Conservation (phyloP, 1,284 basidiomycete genomes). For the Trichosporon ovoides region DNA sequence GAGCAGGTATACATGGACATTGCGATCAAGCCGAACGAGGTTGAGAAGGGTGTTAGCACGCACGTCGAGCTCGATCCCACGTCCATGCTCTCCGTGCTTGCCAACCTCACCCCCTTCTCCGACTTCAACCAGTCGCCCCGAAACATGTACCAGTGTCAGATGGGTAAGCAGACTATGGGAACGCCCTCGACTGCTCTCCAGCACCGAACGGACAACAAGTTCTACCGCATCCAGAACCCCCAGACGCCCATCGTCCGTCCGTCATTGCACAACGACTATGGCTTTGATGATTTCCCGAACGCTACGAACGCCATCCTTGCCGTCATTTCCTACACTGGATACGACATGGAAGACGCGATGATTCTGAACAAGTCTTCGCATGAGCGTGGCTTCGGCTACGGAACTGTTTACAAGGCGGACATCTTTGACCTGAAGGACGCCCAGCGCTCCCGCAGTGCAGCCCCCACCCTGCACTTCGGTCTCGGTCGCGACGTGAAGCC, state of each 20-base stretch:
- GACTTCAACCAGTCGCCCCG: slow-evolving; percentile 84
- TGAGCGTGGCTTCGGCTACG: slow-evolving; percentile 95
- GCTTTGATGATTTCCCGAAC: slow-evolving; percentile 97
- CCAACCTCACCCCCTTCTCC: slow-evolving; percentile 63
- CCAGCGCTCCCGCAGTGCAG: slow-evolving; percentile 59
- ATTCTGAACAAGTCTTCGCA: slow-evolving; percentile 98
- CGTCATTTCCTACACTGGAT: slow-evolving; percentile 99
- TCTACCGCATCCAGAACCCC: slow-evolving; percentile 91
- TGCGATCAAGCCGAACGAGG: slow-evolving; percentile 83
- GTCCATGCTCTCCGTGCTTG: slow-evolving; percentile 78
- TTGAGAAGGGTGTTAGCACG: slow-evolving; percentile 72
- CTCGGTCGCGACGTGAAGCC: slow-evolving; percentile 69
- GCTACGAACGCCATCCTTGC: slow-evolving; percentile 98
- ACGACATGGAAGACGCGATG: slow-evolving; percentile 99
- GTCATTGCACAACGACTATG: slow-evolving; percentile 86
- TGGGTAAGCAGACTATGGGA: slow-evolving; percentile 99
- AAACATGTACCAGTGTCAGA: slow-evolving; percentile 60
- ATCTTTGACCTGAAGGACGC: slow-evolving; percentile 84
- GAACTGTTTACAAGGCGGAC: slow-evolving; percentile 93
- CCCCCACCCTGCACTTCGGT: slow-evolving; percentile 73
- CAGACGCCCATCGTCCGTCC: slow-evolving; percentile 96
- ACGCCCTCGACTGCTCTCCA: slow-evolving; percentile 87
- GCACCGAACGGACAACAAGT: slow-evolving; percentile 96
- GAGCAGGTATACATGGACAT: slow-evolving; percentile 99
- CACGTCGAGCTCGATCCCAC: slow-evolving; percentile 95